phyloP scores from a whole-genome alignment of 1,284 basidiomycete species.

The Agroathelia rolfsii region DNA sequence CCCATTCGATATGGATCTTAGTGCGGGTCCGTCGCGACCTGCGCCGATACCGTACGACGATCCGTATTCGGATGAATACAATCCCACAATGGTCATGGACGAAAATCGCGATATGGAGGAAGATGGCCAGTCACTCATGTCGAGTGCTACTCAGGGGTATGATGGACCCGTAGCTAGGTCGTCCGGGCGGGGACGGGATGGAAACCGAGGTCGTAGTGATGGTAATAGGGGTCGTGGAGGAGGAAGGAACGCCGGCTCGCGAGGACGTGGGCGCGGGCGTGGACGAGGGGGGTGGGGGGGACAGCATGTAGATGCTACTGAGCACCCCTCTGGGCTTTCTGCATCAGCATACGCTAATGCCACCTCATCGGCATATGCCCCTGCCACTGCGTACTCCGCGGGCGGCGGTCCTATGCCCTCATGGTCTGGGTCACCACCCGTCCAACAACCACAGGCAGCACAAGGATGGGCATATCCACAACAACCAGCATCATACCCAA shows the following conservation, averaged over 20 bases:
- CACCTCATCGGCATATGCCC: slow-evolving; percentile 12
- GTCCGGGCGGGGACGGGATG: too few relatives aligned
- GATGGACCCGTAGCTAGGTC: too few relatives aligned
- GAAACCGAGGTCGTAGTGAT: too few relatives aligned
- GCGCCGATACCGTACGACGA: slow-evolving; percentile 65
- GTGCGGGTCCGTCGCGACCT: slow-evolving; percentile 45
- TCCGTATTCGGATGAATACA: slow-evolving; percentile 53
- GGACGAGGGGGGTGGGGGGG: slow-evolving; percentile 20
- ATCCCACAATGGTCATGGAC: slow-evolving; percentile 8
- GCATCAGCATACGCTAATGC: slow-evolving; percentile 21
- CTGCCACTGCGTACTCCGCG: not conserved
- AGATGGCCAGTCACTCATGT: too few relatives aligned
- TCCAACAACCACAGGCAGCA: slow-evolving; percentile 12
- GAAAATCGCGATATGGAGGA: too few relatives aligned
- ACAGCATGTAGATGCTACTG: slow-evolving; percentile 7
- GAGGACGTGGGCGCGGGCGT: slow-evolving; percentile 23
- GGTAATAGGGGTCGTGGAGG: too few relatives aligned
- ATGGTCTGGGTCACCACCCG: not conserved
- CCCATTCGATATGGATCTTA: slow-evolving; percentile 55
- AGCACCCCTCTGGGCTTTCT: slow-evolving; percentile 15
- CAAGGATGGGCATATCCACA: slow-evolving; percentile 16
- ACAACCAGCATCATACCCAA: slow-evolving; percentile 10
- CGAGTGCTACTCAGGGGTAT: too few relatives aligned
- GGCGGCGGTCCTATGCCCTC: not conserved
- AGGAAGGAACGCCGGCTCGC: slow-evolving; percentile 14